Percentiles rank a stretch among this genome's conserved stretches.
Evolutionary conservation across 495 filamentous ascomycete genomes (phyloP).

Genomic region (Penicillium cosmopolitanum): DNA sequence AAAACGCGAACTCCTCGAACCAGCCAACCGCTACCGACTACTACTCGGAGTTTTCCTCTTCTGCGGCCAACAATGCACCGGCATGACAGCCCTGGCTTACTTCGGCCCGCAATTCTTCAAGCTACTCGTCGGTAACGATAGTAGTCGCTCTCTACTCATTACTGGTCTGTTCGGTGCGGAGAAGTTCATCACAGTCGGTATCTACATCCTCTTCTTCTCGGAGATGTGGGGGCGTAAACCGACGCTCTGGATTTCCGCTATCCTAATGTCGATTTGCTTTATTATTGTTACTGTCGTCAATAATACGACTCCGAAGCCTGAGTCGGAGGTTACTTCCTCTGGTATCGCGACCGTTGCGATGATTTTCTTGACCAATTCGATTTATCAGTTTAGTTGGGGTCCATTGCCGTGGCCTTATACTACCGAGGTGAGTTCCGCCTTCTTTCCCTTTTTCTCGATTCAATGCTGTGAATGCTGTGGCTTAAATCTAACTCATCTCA

Average conservation of each 20-base stretch:
- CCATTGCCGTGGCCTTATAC: slow-evolving; percentile 56
- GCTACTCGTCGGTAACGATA: slow-evolving; percentile 44
- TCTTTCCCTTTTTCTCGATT: background rate
- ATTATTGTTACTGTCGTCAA: slow-evolving; percentile 52
- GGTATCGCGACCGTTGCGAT: slow-evolving; percentile 52
- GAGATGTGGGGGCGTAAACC: slow-evolving; percentile 59
- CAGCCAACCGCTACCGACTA: slow-evolving; percentile 48
- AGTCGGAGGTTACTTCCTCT: slow-evolving; percentile 35
- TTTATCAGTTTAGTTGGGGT: slow-evolving; percentile 56
- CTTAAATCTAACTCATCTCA: slow-evolving; percentile 11
- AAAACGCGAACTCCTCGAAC: slow-evolving; percentile 47
- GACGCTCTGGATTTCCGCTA: slow-evolving; percentile 55
- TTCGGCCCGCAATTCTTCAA: slow-evolving; percentile 55
- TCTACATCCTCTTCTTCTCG: slow-evolving; percentile 54
- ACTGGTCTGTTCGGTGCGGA: slow-evolving; percentile 55
- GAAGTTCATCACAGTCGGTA: slow-evolving; percentile 49
- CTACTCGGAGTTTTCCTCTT: slow-evolving; percentile 43
- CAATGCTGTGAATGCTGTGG: background rate
- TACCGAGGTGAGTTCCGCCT: slow-evolving; percentile 30
- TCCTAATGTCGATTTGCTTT: slow-evolving; percentile 49
- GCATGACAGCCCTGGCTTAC: slow-evolving; percentile 49
- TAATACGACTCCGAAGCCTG: slow-evolving; percentile 36
- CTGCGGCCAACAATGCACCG: slow-evolving; percentile 43
- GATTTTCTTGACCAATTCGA: slow-evolving; percentile 50
- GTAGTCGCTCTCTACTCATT: slow-evolving; percentile 43